Evolutionary conservation across 2,329 filamentous ascomycete species (phyloP), one percentile per base, ranked within the genome.

Genomic region (Botrytis squamosa): DNA sequence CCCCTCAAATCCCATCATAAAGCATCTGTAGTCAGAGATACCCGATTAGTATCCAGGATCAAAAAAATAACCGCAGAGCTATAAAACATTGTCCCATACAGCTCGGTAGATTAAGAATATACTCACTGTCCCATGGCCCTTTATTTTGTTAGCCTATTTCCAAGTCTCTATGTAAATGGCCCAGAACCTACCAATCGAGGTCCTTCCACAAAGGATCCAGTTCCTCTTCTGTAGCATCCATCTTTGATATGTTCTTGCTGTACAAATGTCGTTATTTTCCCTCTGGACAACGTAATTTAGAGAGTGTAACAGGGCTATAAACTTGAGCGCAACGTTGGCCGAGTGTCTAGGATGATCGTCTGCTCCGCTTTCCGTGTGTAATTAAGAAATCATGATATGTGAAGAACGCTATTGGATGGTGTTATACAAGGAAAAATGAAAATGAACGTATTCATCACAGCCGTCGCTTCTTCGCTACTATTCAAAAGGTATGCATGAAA

Each of bases 1-100:
- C 75, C 93, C 93, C 85, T 96, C 92, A 86, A 93, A 97, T 82
- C 92, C 93, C 75, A 77, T 64, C 55, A 70, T 64, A 40, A 70
- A 70, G 49, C 65, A 69, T 73, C 68, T 63, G 68, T 29, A 66
- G 18, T 12, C 18, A 46, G 12, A 25, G 36, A 49, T 25, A 29
- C 40, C 38, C 55, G 33, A 52, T 70, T 70, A 71, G 38, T 52
- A 67, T 22, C 33, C 49, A 9, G n/a, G 44, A 52, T 5, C 22
- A 38, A 74, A 38, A 40, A 68, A 18, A 65, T 62, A 40, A 72
- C 62, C 6, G 29, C 59, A 62, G 52, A 63, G 46, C 18, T 22
- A 14, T 40, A 44, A 63, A n/a, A 42, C 12, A 14, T 62, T 64
- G n/a, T 16, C 22, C 57, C 36, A 29, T n/a, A 68, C 55, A 33